Conservation (phyloP, 2,329 filamentous ascomycete species). For the Macrophomina pseudophaseolina region DNA sequence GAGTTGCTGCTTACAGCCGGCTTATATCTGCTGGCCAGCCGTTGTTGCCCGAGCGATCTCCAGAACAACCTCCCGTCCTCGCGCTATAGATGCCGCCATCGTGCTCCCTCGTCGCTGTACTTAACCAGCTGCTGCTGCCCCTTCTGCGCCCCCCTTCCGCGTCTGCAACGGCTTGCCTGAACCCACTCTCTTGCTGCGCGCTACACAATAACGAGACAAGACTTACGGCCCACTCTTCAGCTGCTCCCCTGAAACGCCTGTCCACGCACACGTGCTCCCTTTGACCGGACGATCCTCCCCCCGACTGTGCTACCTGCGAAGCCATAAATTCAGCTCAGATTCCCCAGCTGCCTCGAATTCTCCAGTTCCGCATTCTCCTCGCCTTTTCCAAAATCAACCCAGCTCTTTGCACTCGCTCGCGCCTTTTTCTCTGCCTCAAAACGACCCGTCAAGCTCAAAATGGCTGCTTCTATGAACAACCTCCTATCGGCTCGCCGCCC, state of each 20-base stretch:
- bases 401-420: not conserved
- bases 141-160: not conserved
- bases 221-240: conserved; percentile 3
- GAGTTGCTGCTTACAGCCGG: conserved; percentile 18
- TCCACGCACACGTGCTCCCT: conserved; percentile 20
- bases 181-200: conserved; percentile 10
- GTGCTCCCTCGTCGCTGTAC: conserved; percentile 8
- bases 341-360: not conserved
- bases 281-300: conserved; percentile 18
- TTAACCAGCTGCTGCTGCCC: conserved; percentile 3
- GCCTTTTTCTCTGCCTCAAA: not conserved
- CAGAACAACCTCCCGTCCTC: not conserved
- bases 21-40: conserved; percentile 10
- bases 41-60: conserved; percentile 17
- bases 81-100: conserved; percentile 17
- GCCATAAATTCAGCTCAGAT: conserved; percentile 16
- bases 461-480: conserved; percentile 11
- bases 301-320: conserved; percentile 2
- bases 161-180: conserved; percentile 13
- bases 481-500: conserved; percentile 17
- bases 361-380: conserved; percentile 1
- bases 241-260: conserved; percentile 18
- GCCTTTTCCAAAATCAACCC: not conserved
- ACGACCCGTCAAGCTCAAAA: not conserved
- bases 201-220: conserved; percentile 16